Base-by-base conservation (phyloP, 495 filamentous ascomycete species). In the Penicillium macrosclerotiorum region DNA sequence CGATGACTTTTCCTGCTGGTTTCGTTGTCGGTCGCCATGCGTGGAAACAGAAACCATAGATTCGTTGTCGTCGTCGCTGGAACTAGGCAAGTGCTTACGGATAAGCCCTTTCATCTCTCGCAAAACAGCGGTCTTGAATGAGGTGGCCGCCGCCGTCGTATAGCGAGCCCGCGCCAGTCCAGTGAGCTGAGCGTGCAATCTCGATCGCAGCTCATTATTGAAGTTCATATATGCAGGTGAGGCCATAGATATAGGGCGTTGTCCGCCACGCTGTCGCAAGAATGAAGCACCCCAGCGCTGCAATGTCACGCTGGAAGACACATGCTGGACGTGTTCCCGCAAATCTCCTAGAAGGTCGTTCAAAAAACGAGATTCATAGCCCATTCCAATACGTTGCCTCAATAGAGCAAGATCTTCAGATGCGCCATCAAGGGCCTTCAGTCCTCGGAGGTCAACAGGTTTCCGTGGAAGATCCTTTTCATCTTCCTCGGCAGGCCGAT, bases 21-120 rank as follows among this genome's bases (percentile, higher is more conserved):
- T 87, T 32, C 83, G 67, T 37, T 82, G 80, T 20, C 79, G 78
- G 35, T 85, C 86, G 34, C 78, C 80, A 57, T 88, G 75, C 0
- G 94, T 96, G 19, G 90, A 93, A 4, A 82, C 77, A 0, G 93
- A 99, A 60, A 91, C 82, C 65, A 90, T 81, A 2, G 89, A 95
- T 59, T 96, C 90, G 43, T 82, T 86, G 55, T 97, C 93, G 57
- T 97, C 92, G 42, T 96, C 92, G 56, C 80, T 91, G 25, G 89
- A 93, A 52, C 87, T 93, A 3, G 93, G 93, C 36, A 99, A 76
- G 22, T 90, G 84, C 43, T 83, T 77, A 27, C 89, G 84, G 35
- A 99, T 93, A 16, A 97, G 73, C 16, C 77, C 83, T 50, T 91
- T 89, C 59, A 96, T 85, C 67, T 97, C 93, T 14, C 87, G 82